Base-by-base conservation (phyloP, 2,329 filamentous ascomycete genomes). In the Seiridium cupressi region DNA sequence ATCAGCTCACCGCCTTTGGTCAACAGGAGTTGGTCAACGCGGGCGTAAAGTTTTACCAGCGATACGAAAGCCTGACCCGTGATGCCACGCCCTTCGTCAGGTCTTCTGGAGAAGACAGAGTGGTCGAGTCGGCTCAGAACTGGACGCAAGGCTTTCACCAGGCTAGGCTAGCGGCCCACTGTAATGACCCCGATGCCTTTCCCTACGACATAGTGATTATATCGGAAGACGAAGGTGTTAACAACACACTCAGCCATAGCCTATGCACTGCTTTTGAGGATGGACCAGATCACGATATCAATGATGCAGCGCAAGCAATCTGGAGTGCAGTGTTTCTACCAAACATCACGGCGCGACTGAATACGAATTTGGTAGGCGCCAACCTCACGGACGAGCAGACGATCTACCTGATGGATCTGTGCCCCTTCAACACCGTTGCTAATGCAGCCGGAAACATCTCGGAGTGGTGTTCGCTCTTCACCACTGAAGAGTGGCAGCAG, bases 361-460 rank as follows among this genome's bases (percentile, higher is more conserved):
- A 93, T 70, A 68, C 75, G 11, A 84, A 89, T 62, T 79, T 97
- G 0, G 82, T 81, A 0, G 89, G 90, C 2, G 87, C 84, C 4
- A 86, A 89, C 62, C 73, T 97, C 46, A 84, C 83, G 3, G 71
- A 79, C 9, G 69, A 77, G 1, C 87, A 94, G 44, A 85, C 87
- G 1, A 79, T 92, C 60, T 84, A 83, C 60, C 72, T 97, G 38
- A 96, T 97, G 92, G 92, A 97, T 68, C 80, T 97, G 63, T 97
- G 93, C 69, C 88, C 93, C 0, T 97, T 92, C 75, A 84, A 89
- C 65, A 94, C 91, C 0, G 86, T 96, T 18, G 86, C 88, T 5
- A 79, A 84, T 5, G 70, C 75, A 0, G 75, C 81, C 2, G 83
- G 77, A 3, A 81, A 74, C n/a, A 72, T 89, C 11, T 92, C 91